Evolutionary conservation across 352 stramenopile genomes (phyloP).

Genomic region (Phytophthora sp.): DNA sequence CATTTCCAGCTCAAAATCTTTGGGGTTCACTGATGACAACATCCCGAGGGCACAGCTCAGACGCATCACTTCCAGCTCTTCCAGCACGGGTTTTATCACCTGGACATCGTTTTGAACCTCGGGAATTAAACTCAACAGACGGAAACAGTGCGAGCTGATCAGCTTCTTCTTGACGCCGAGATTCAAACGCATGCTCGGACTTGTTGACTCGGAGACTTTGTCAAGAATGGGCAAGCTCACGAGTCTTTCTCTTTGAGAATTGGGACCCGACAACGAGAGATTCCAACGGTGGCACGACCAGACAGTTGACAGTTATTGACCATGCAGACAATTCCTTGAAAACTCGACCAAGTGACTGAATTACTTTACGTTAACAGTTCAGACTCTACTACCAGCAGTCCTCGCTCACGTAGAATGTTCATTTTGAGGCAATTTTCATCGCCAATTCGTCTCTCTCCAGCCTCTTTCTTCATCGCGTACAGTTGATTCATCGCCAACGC

Average conservation of each 20-base stretch:
- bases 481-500: slow-evolving; percentile 26
- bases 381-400: neutral
- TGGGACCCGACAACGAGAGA: slow-evolving; percentile 8
- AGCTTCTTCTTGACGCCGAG: slow-evolving; percentile 25
- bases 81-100: slow-evolving; percentile 71
- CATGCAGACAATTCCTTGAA: slow-evolving; percentile 11
- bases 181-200: slow-evolving; percentile 26
- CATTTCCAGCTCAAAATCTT: slow-evolving; percentile 65
- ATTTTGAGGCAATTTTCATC: slow-evolving; percentile 6
- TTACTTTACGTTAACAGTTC: neutral
- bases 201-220: slow-evolving; percentile 18
- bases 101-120: slow-evolving; percentile 74
- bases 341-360: neutral
- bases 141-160: slow-evolving; percentile 53
- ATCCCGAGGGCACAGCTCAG: slow-evolving; percentile 63
- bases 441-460: neutral
- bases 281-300: neutral
- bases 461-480: slow-evolving; percentile 25
- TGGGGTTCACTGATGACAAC: slow-evolving; percentile 47
- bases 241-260: neutral
- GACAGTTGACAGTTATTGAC: slow-evolving; percentile 12
- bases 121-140: slow-evolving; percentile 53
- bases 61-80: slow-evolving; percentile 72
- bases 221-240: slow-evolving; percentile 21
- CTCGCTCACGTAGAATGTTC: neutral